Evolutionary conservation across 1,284 basidiomycete species (phyloP).

Genomic region (Microbotryum lychnidis-dioicae): DNA sequence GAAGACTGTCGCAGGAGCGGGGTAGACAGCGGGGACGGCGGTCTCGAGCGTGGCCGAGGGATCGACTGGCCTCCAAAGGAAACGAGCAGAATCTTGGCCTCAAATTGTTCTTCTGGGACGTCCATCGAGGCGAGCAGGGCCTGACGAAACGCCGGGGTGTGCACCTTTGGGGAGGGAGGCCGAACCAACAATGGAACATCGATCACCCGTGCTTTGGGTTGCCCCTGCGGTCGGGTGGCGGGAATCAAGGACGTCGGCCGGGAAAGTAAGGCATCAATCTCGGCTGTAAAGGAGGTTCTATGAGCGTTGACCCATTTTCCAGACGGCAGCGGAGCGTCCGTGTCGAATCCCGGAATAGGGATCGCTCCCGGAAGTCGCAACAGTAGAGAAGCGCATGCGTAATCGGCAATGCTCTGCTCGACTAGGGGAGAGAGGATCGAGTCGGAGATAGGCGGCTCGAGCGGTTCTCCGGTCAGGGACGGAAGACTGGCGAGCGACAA

Average conservation of each 20-base stretch:
- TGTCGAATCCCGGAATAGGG: slow-evolving; percentile 60
- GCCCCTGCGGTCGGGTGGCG: slow-evolving; percentile 2
- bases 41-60: slow-evolving; percentile 46
- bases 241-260: slow-evolving; percentile 26
- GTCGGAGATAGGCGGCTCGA: slow-evolving; percentile 51
- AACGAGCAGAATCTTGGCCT: slow-evolving; percentile 54
- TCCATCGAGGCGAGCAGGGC: slow-evolving; percentile 52
- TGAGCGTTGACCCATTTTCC: slow-evolving; percentile 54
- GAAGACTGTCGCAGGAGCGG: slow-evolving; percentile 10
- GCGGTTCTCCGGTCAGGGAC: slow-evolving; percentile 34
- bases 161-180: slow-evolving; percentile 45
- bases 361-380: slow-evolving; percentile 62
- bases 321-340: slow-evolving; percentile 49
- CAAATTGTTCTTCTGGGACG: slow-evolving; percentile 50
- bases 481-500: slow-evolving; percentile 48
- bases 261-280: slow-evolving; percentile 41
- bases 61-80: slow-evolving; percentile 71
- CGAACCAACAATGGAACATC: slow-evolving; percentile 61
- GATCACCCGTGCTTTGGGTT: slow-evolving; percentile 37
- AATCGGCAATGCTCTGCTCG: slow-evolving; percentile 55
- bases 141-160: slow-evolving; percentile 43
- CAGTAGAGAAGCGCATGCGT: slow-evolving; percentile 60
- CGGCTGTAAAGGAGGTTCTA: slow-evolving; percentile 45
- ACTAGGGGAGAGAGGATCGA: slow-evolving; percentile 53
- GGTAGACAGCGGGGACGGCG: slow-evolving; percentile 21